phyloP scores from a whole-genome alignment of 352 stramenopile genomes.

The Pythium dissotocum region DNA sequence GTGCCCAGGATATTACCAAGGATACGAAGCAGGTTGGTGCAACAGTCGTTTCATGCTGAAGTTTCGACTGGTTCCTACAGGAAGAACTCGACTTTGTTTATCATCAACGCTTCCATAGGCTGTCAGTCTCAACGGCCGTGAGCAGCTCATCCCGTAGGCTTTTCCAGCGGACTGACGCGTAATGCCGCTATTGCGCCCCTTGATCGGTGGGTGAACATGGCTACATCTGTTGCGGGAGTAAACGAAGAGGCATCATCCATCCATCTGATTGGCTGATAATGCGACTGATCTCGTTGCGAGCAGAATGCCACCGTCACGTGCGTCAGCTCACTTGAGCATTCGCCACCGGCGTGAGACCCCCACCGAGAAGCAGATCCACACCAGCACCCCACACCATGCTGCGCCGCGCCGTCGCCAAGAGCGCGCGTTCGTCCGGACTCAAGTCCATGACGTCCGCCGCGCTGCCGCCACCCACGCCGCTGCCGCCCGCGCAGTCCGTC shows the following conservation, averaged over 20 bases:
- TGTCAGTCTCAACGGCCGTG: too few species aligned
- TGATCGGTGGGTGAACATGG: not conserved
- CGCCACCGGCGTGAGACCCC: too few species aligned
- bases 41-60: too few species aligned
- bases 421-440: not conserved
- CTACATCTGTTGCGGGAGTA: not conserved
- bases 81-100: too few species aligned
- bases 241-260: not conserved
- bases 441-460: slow-evolving; percentile 1
- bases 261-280: not conserved
- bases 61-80: too few species aligned
- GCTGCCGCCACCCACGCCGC: not conserved
- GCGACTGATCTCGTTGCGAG: not conserved
- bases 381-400: not conserved
- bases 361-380: not conserved
- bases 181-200: too few species aligned
- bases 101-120: too few species aligned
- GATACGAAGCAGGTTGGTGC: too few species aligned
- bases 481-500: slow-evolving; percentile 8
- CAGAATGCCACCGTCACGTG: too few species aligned
- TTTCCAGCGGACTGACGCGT: too few species aligned
- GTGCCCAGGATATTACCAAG: too few species aligned
- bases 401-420: not conserved
- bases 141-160: too few species aligned
- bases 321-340: not conserved